Conservation (phyloP, 2,329 filamentous ascomycete species). For the Aspergillus sojae region DNA sequence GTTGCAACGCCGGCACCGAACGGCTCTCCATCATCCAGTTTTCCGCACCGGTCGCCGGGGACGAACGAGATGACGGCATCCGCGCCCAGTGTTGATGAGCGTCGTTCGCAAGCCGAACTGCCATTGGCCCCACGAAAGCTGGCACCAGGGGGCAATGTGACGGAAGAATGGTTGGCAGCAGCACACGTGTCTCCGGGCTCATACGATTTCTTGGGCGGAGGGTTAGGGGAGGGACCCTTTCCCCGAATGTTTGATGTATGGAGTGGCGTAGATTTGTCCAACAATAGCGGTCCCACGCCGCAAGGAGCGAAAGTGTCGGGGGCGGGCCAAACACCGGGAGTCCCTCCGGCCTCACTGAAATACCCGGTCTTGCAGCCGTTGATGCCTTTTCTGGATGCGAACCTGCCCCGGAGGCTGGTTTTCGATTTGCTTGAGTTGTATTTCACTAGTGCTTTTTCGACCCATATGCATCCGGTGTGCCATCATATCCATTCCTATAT, state of each 20-base stretch:
- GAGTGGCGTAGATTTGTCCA: constrained; percentile 32
- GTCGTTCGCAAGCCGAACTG: constrained; percentile 26
- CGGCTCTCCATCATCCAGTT: constrained; percentile 27
- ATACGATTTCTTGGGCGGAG: constrained; percentile 31
- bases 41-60: constrained; percentile 30
- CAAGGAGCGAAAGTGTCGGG: constrained; percentile 60
- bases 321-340: constrained; percentile 53
- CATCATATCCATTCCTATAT: constrained; percentile 89
- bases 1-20: constrained; percentile 23
- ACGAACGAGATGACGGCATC: constrained; percentile 34
- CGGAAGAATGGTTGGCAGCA: constrained; percentile 38
- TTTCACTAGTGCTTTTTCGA: constrained; percentile 85
- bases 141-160: constrained; percentile 26
- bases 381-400: constrained; percentile 74
- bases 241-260: constrained; percentile 35
- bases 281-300: constrained; percentile 47
- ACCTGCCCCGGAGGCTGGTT: constrained; percentile 76
- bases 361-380: constrained; percentile 86
- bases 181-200: constrained; percentile 37
- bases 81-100: constrained; percentile 33
- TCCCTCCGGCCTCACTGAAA: constrained; percentile 53
- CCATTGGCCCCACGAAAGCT: constrained; percentile 23
- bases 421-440: constrained; percentile 90
- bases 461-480: constrained; percentile 85
- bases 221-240: constrained; percentile 30